phyloP scores from a whole-genome alignment of 768 basidiomycete genomes.

The Tricholomella constricta region DNA sequence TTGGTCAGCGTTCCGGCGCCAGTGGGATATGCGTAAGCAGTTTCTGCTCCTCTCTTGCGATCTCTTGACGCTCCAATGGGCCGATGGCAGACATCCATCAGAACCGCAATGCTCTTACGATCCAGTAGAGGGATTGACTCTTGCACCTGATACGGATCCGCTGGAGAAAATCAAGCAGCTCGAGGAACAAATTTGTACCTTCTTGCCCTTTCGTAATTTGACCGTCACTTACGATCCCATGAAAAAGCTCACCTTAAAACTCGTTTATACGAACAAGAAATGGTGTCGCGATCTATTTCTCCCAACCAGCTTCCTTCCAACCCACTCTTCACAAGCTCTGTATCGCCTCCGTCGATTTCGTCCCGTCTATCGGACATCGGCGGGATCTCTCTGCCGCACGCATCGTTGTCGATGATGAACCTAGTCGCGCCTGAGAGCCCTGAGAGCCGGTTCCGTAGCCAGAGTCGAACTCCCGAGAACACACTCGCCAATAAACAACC shows the following conservation, averaged over 20 bases:
- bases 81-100: constrained; percentile 64
- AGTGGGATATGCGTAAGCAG: constrained; percentile 76
- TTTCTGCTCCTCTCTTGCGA: constrained; percentile 2
- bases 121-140: constrained; percentile 77
- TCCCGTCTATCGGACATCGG: constrained; percentile 28
- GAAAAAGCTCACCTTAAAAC: constrained; percentile 61
- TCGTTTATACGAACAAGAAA: constrained; percentile 57
- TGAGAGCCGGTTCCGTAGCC: constrained; percentile 41
- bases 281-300: constrained; percentile 40
- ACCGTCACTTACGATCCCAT: constrained; percentile 11
- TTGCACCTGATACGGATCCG: constrained; percentile 80
- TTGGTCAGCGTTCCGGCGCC: constrained; percentile 84
- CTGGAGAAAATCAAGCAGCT: constrained; percentile 73
- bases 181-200: constrained; percentile 74
- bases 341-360: constrained; percentile 18
- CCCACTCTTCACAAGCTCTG: constrained; percentile 15
- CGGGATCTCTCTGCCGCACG: constrained; percentile 47
- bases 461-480: constrained; percentile 55
- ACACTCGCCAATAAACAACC: constrained; percentile 32
- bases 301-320: constrained; percentile 29
- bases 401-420: constrained; percentile 45
- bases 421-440: constrained; percentile 39
- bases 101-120: constrained; percentile 88
- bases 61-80: constrained; percentile 13
- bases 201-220: neutral